phyloP scores from a whole-genome alignment of 345 rosid genomes.

The Nasturtium officinale region DNA sequence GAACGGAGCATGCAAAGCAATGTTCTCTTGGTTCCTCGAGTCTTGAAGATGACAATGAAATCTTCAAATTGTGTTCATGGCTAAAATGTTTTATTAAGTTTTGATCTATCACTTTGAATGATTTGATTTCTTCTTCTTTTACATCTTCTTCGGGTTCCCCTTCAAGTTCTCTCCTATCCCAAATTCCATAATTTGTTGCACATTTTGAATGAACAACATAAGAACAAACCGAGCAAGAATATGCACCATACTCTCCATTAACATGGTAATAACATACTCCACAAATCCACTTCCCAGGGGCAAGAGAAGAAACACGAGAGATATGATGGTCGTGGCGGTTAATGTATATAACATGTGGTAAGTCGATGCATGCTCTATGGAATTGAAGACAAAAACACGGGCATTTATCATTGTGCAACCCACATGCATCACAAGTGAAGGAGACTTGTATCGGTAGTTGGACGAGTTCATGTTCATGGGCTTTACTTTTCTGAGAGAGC shows the following conservation, averaged over 20 bases:
- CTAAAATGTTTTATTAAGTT: background rate
- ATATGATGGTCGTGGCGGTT: conserved; percentile 10
- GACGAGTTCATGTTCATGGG: too few relatives aligned
- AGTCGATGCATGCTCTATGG: background rate
- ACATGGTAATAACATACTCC: conserved; percentile 1
- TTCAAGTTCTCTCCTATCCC: background rate
- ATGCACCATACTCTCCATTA: background rate
- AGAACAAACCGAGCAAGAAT: conserved; percentile 2
- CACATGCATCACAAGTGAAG: too few relatives aligned
- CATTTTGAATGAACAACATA: conserved; percentile 1
- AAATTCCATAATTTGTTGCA: background rate
- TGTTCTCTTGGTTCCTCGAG: background rate
- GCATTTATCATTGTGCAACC: too few relatives aligned
- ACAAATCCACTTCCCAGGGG: background rate
- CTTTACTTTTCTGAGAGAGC: too few relatives aligned
- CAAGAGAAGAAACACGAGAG: background rate
- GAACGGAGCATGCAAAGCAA: conserved; percentile 15
- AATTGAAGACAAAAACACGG: conserved; percentile 13
- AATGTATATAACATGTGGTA: background rate
- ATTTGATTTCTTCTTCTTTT: too few relatives aligned
- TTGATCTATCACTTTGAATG: too few relatives aligned
- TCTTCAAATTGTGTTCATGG: background rate
- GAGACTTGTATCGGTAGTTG: too few relatives aligned
- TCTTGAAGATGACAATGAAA: background rate
- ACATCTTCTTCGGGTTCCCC: background rate